Base-by-base conservation (phyloP, 768 basidiomycete species). In the Tulasnella sp. region DNA sequence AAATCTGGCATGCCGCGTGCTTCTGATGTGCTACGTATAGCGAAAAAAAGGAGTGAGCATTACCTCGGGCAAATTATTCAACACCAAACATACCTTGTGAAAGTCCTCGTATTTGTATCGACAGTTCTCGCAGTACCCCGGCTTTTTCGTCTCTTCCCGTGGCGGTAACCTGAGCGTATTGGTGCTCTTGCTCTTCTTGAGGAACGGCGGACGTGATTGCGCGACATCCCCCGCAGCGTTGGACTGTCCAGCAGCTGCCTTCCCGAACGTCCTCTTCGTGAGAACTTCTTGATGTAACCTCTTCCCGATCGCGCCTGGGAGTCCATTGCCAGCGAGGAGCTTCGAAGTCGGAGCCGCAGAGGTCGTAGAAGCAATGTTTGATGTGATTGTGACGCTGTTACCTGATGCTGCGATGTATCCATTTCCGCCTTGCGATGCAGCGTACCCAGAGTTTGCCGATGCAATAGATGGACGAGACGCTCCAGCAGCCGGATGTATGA, bases 71-170 rank as follows among this genome's bases (percentile, higher is more conserved):
- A n/a, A n/a, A n/a, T n/a, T n/a, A n/a, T n/a, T n/a, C n/a, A n/a
- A n/a, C n/a, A n/a, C n/a, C 41, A 75, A 15, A 19, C 83, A 67
- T 65, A 96, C 94, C 64, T 74, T 71, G 62, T 80, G 79, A 66
- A 98, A 94, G 70, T 94, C 85, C 0, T 85, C 83, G 67, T 93
- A 99, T 70, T 91, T 91, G 58, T 77, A 67, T 41, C 94, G 80
- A 70, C 96, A 99, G 68, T 92, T 93, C 71, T 99, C 96, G 70
- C 96, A 99, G 71, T 97, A 98, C 3, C 96, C 96, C 3, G 93
- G 86, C 66, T 96, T 97, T 63, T 78, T 81, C 17, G 82, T 83
- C 72, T 94, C 91, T 60, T 92, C 87, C 41, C 88, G 81, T 67
- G 80, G 83, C 7, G 86, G 82, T 57, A 87, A 73, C 1, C 84